Percentiles rank a stretch among this genome's conserved stretches.
phyloP scores from a whole-genome alignment of 2,329 filamentous ascomycete genomes.

The Nigrospora osmanthi region DNA sequence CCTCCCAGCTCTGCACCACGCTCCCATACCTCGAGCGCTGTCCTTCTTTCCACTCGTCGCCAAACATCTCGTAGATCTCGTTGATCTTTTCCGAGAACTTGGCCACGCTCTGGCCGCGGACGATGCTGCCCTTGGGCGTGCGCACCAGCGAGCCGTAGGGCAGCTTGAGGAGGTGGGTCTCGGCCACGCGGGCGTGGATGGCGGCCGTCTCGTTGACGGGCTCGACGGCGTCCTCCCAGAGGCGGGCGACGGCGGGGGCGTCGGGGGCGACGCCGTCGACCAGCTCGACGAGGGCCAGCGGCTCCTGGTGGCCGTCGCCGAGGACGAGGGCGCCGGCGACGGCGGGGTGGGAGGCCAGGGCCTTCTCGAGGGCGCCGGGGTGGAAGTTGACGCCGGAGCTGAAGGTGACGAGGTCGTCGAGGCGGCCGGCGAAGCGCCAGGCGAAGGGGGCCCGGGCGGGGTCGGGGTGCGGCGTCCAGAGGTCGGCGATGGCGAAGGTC shows the following conservation, averaged over 20 bases:
- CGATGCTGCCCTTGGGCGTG: slow-evolving; percentile 11
- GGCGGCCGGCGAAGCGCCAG: slow-evolving; percentile 12
- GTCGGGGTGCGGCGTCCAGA: slow-evolving; percentile 14
- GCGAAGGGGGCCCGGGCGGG: slow-evolving; percentile 9
- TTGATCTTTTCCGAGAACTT: slow-evolving; percentile 9
- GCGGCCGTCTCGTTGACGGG: slow-evolving; percentile 9
- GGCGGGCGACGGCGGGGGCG: background rate
- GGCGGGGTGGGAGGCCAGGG: slow-evolving; percentile 2
- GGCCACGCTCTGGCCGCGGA: slow-evolving; percentile 6
- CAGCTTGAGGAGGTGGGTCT: slow-evolving; percentile 10
- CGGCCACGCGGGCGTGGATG: slow-evolving; percentile 8
- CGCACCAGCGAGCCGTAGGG: slow-evolving; percentile 6
- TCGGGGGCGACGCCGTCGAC: background rate
- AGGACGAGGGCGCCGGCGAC: slow-evolving; percentile 8
- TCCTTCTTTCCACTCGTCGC: slow-evolving; percentile 10
- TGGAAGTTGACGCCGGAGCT: slow-evolving; percentile 17
- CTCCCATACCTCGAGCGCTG: too few species aligned
- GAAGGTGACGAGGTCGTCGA: slow-evolving; percentile 16
- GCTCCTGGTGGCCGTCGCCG: slow-evolving; percentile 2
- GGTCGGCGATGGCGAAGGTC: slow-evolving; percentile 5
- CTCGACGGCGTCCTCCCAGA: slow-evolving; percentile 8
- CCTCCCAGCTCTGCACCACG: too few species aligned
- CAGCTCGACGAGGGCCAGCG: slow-evolving; percentile 11
- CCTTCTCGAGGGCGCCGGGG: slow-evolving; percentile 9
- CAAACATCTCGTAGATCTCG: slow-evolving; percentile 8